These are phyloP conservation scores for Cryptosporidium sp. DNA, from an alignment of 169 alveolate species.

Conservation along the genomic window DNA sequence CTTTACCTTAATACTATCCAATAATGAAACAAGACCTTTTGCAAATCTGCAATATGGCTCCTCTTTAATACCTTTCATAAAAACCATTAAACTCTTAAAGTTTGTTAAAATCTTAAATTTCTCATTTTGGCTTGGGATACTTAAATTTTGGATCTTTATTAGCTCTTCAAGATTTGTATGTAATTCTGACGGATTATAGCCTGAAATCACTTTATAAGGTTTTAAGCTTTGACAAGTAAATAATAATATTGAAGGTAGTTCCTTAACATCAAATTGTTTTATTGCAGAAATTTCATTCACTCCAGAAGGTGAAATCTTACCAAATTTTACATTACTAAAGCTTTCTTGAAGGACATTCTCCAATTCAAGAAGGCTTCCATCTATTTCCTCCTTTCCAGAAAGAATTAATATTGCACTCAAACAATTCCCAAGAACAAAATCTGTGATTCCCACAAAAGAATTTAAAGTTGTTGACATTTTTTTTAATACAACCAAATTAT, in stretches of 20 bases:
- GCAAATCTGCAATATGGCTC: constrained; percentile 88
- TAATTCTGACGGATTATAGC: constrained; percentile 32
- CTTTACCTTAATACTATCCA: constrained; percentile 78
- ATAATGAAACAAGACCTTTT: constrained; percentile 80
- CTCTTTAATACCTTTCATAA: constrained; percentile 87
- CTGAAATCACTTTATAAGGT: constrained; percentile 24
- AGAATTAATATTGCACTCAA: constrained; percentile 7
- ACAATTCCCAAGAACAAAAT: constrained; percentile 23
- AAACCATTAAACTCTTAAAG: constrained; percentile 77
- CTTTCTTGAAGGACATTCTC: neutral
- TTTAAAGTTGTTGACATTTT: constrained; percentile 25
- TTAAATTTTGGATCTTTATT: neutral
- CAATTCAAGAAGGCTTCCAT: constrained; percentile 17
- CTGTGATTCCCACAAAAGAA: constrained; percentile 51
- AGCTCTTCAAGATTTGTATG: constrained; percentile 16
- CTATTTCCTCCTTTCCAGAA: constrained; percentile 50
- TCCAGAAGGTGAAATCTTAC: constrained; percentile 12
- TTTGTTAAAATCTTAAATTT: constrained; percentile 35
- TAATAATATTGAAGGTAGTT: constrained; percentile 32
- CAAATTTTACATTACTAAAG: constrained; percentile 18
- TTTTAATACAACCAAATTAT: no score
- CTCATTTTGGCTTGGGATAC: constrained; percentile 32
- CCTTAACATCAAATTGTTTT: constrained; percentile 44
- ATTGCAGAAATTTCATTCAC: constrained; percentile 50
- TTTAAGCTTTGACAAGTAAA: constrained; percentile 37